Conservation (phyloP, 2,329 filamentous ascomycete genomes). For the Colletotrichum eleusines region DNA sequence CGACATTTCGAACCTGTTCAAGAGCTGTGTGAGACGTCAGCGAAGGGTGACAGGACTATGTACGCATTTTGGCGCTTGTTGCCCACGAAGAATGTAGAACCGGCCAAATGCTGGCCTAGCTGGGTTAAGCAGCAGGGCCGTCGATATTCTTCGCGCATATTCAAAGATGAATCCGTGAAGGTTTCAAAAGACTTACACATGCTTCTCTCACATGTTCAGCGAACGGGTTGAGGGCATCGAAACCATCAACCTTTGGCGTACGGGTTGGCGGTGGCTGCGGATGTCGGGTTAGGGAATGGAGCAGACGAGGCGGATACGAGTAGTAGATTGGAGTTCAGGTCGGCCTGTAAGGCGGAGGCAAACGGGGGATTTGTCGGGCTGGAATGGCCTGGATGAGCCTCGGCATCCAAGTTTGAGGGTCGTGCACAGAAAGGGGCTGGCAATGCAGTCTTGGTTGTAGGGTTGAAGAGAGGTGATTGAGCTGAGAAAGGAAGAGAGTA, state of each 20-base stretch:
- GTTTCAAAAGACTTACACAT: conserved; percentile 54
- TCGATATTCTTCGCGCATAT: not conserved
- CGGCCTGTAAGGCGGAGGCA: not conserved
- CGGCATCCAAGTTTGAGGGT: not conserved
- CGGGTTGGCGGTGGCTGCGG: conserved; percentile 13
- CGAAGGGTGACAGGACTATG: conserved; percentile 52
- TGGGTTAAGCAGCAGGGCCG: not conserved
- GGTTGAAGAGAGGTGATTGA: conserved; percentile 12
- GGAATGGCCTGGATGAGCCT: conserved; percentile 10
- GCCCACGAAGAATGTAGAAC: conserved; percentile 41
- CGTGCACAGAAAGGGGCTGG: not conserved
- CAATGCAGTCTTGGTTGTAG: conserved; percentile 5
- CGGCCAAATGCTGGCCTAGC: not conserved
- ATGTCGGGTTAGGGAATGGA: conserved; percentile 3
- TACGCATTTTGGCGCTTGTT: conserved; percentile 47
- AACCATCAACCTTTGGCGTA: conserved; percentile 37
- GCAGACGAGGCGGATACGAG: conserved; percentile 25
- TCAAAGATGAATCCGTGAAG: not conserved
- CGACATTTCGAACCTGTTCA: conserved; percentile 63
- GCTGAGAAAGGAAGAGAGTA: conserved; percentile 11
- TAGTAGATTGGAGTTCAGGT: conserved; percentile 8
- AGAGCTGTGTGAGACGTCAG: conserved; percentile 59
- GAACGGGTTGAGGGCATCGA: conserved; percentile 43
- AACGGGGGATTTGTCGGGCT: not conserved
- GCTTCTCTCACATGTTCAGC: conserved; percentile 56